Conservation (phyloP, 106 monocot species). For the Narthecium ossifragum region DNA sequence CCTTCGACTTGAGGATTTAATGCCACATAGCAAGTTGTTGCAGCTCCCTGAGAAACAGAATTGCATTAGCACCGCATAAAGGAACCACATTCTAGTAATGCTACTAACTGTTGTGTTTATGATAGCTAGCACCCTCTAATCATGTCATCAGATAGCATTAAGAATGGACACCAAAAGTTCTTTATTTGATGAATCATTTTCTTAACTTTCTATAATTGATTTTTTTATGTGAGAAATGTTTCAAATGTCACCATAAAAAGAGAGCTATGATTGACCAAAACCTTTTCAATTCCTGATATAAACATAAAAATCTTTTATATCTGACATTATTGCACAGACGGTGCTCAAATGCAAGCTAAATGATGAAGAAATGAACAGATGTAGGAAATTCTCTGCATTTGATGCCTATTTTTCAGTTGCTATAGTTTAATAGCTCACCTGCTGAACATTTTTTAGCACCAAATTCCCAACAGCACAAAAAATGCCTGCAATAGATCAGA, state of each 20-base stretch:
- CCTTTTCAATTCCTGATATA: too few species aligned
- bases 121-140: too few species aligned
- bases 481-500: slow-evolving; percentile 16
- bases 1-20: slow-evolving; percentile 45
- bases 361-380: too few species aligned
- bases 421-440: slow-evolving; percentile 13
- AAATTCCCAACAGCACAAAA: slow-evolving; percentile 4
- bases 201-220: not conserved
- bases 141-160: too few species aligned
- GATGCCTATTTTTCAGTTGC: too few species aligned
- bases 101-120: not conserved
- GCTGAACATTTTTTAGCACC: slow-evolving; percentile 20
- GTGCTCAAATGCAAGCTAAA: too few species aligned
- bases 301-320: too few species aligned
- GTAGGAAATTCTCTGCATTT: too few species aligned
- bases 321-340: too few species aligned
- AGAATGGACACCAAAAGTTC: too few species aligned
- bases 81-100: not conserved
- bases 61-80: not conserved
- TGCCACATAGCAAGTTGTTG: slow-evolving; percentile 56
- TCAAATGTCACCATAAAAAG: not conserved
- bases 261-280: not conserved
- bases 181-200: not conserved
- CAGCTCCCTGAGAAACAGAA: slow-evolving; percentile 27
- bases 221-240: not conserved